Base-by-base conservation (phyloP, 2,329 filamentous ascomycete species). In the Aspergillus bombycis region DNA sequence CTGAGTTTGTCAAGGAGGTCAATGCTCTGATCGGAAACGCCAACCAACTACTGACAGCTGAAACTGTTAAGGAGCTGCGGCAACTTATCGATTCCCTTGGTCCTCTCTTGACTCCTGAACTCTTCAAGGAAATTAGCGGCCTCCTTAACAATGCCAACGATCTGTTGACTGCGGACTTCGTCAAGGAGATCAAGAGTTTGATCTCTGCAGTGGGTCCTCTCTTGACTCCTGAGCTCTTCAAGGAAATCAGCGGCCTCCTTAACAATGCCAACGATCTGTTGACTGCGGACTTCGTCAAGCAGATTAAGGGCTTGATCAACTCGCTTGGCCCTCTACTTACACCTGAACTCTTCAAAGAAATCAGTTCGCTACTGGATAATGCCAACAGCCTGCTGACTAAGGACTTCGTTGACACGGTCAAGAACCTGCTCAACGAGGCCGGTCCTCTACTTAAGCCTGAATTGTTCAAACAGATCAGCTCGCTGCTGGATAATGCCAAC, bases 341-440 rank as follows among this genome's bases (percentile, higher is more conserved):
- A 2, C 71, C 70, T 9, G 65, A 67, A 8, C 56, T 72, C 4
- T 62, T 73, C 63, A 70, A 70, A 60, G 62, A 74, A 48, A 65
- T 75, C 36, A 66, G 61, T 61, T 63, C 59, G 6, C 63, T 75
- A 2, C 63, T 74, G 19, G 61, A 58, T 48, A 73, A 74, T 16
- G 72, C 68, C 54, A 72, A 71, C 45, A 65, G 73, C 62, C 62
- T 79, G 48, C 65, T 79, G 65, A 70, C 75, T 26, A 63, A 75
- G 48, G 63, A 74, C 30, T 73, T 73, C 34, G 71, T 74, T 30
- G 56, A 70, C 28, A 65, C 72, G 30, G 70, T 67, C 32, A 69
- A 70, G 57, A 64, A 63, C 10, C 58, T 75, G 38, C 69, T 74
- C 46, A 62, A 64, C 8, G 58, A 60, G 6, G 64, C 71, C n/a